phyloP scores from a whole-genome alignment of 768 basidiomycete species.

The Antrodiella citrinella region DNA sequence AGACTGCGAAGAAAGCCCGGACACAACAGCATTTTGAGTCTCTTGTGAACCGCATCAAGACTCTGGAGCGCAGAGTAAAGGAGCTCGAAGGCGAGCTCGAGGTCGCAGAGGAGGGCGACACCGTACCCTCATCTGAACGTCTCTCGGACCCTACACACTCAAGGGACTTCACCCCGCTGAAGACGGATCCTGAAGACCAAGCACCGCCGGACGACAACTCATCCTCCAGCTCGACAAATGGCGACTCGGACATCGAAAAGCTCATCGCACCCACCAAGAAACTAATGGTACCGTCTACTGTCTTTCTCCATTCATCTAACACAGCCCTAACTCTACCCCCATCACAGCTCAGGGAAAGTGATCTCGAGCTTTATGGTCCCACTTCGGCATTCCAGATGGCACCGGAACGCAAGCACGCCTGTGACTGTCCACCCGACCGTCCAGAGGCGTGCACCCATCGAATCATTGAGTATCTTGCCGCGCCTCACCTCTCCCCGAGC shows the following conservation, averaged over 20 bases:
- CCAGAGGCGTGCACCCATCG: constrained; percentile 3
- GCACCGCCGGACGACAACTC: constrained; percentile 5
- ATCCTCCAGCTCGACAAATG: constrained; percentile 10
- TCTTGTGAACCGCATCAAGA: constrained; percentile 20
- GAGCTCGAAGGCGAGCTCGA: constrained; percentile 19
- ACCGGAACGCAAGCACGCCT: constrained; percentile 12
- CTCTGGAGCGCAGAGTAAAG: constrained; percentile 19
- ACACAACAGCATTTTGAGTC: constrained; percentile 27
- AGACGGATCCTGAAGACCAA: constrained; percentile 7
- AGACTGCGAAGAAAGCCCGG: constrained; percentile 25
- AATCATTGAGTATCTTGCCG: neutral
- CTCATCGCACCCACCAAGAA: constrained; percentile 16
- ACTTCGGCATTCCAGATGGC: constrained; percentile 26
- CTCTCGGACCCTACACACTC: neutral
- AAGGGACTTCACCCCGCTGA: neutral
- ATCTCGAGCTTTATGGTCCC: constrained; percentile 23
- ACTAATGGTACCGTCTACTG: constrained; percentile 11
- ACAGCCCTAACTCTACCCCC: neutral
- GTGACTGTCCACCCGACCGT: constrained; percentile 1
- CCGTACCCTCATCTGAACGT: neutral
- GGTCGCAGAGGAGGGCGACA: constrained; percentile 3
- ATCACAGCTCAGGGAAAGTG: constrained; percentile 18
- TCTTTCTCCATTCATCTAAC: too few species aligned
- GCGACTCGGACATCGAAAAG: constrained; percentile 21
- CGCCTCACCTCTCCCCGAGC: constrained; percentile 9